Conservation (phyloP, 2,329 filamentous ascomycete genomes). For the Penicillium sp. region DNA sequence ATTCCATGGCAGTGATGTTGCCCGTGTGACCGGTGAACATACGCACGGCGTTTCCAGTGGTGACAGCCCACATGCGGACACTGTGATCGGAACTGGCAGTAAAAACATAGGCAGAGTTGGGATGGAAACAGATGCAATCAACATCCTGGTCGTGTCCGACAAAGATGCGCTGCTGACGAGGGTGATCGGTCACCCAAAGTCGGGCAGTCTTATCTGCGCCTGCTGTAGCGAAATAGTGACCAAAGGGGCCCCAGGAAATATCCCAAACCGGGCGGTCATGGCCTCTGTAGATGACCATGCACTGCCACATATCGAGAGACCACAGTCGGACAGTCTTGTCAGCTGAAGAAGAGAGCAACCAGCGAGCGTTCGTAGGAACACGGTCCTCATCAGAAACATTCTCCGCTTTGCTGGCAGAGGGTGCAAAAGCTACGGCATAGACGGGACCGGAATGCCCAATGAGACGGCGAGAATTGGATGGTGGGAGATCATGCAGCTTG, state of each 20-base stretch:
- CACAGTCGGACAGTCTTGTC: constrained; percentile 88
- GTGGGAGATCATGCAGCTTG: constrained; percentile 49
- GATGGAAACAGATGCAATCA: constrained; percentile 90
- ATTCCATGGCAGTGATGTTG: constrained; percentile 79
- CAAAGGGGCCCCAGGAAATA: constrained; percentile 84
- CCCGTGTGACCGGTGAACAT: constrained; percentile 90
- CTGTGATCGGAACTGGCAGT: constrained; percentile 91
- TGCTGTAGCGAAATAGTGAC: constrained; percentile 88
- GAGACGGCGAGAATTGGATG: constrained; percentile 69
- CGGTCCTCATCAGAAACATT: constrained; percentile 36
- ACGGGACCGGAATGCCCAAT: constrained; percentile 90
- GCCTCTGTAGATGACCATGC: constrained; percentile 88
- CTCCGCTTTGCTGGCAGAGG: constrained; percentile 55
- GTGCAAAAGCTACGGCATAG: constrained; percentile 86
- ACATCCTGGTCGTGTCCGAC: constrained; percentile 91
- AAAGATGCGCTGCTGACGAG: constrained; percentile 81
- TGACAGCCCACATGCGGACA: constrained; percentile 95
- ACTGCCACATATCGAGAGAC: constrained; percentile 90
- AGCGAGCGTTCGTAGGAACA: constrained; percentile 63
- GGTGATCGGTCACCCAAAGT: constrained; percentile 89
- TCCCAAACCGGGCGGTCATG: constrained; percentile 89
- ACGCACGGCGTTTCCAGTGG: constrained; percentile 80
- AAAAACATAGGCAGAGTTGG: constrained; percentile 90
- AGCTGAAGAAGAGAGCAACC: constrained; percentile 81
- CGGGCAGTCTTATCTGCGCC: constrained; percentile 88